Evolutionary conservation across 306 rosid species (phyloP).

Genomic region (Gleditsia sinensis): DNA sequence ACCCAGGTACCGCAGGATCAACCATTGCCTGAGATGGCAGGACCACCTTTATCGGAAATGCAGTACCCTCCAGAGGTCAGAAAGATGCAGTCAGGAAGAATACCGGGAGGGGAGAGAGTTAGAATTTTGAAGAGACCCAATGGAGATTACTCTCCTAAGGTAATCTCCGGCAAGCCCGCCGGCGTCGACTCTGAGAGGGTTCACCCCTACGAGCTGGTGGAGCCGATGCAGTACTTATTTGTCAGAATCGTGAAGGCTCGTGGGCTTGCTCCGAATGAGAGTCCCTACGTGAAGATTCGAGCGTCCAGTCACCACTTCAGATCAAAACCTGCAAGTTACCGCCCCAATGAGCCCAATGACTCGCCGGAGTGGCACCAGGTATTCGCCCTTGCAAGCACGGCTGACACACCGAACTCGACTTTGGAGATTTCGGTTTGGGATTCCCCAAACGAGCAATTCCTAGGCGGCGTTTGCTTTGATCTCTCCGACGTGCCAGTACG

Average conservation of each 20-base stretch:
- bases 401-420: constrained; percentile 53
- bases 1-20: constrained; percentile 55
- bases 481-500: constrained; percentile 53
- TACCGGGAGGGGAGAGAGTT: constrained; percentile 56
- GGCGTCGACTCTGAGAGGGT: constrained; percentile 49
- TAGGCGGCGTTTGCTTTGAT: constrained; percentile 79
- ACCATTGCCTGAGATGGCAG: constrained; percentile 38
- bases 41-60: constrained; percentile 41
- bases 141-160: constrained; percentile 69
- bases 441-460: constrained; percentile 56
- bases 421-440: constrained; percentile 80
- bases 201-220: constrained; percentile 82
- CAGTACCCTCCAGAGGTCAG: constrained; percentile 59
- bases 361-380: constrained; percentile 88
- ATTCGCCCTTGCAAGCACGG: constrained; percentile 59
- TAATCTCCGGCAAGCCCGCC: constrained; percentile 47
- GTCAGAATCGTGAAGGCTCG: constrained; percentile 79
- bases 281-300: constrained; percentile 64
- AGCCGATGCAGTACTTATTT: constrained; percentile 87
- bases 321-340: constrained; percentile 54
- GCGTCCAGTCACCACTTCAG: constrained; percentile 45
- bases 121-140: constrained; percentile 58
- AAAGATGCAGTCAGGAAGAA: constrained; percentile 62
- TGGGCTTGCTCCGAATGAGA: constrained; percentile 51
- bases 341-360: constrained; percentile 64